These are phyloP conservation scores for Penicillium cataractarum DNA, from an alignment of 495 filamentous ascomycete genomes.

Conservation along the genomic window DNA sequence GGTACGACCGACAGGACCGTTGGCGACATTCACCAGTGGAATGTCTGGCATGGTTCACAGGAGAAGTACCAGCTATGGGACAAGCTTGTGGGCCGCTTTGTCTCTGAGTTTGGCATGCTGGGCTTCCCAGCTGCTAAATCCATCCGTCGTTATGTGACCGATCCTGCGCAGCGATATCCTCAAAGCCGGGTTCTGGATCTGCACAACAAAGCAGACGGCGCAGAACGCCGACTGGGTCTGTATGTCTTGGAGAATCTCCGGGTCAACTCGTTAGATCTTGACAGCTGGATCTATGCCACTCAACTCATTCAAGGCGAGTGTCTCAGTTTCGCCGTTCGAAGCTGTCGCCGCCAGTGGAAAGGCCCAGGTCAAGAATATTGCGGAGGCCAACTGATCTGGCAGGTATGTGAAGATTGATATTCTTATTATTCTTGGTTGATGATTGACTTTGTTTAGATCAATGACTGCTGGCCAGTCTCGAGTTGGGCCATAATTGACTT, in stretches of 20 bases:
- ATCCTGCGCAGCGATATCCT: background rate
- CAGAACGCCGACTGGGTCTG: background rate
- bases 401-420: background rate
- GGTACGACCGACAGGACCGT: background rate
- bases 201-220: background rate
- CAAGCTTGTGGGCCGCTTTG: slow-evolving; percentile 73
- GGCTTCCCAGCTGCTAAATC: slow-evolving; percentile 32
- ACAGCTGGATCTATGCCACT: background rate
- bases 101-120: slow-evolving; percentile 86
- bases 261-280: background rate
- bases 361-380: background rate
- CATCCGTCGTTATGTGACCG: background rate
- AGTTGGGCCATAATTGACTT: slow-evolving; percentile 74
- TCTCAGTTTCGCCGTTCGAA: background rate
- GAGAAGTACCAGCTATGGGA: slow-evolving; percentile 81
- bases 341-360: slow-evolving; percentile 1
- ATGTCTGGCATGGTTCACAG: slow-evolving; percentile 82
- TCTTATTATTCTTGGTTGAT: too few relatives aligned
- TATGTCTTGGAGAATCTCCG: background rate
- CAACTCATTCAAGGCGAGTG: slow-evolving; percentile 1
- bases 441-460: slow-evolving; percentile 60
- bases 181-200: background rate
- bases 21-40: slow-evolving; percentile 83
- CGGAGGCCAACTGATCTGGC: background rate
- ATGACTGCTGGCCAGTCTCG: slow-evolving; percentile 86